phyloP scores from a whole-genome alignment of 306 rosid species.

The Corylus americana region DNA sequence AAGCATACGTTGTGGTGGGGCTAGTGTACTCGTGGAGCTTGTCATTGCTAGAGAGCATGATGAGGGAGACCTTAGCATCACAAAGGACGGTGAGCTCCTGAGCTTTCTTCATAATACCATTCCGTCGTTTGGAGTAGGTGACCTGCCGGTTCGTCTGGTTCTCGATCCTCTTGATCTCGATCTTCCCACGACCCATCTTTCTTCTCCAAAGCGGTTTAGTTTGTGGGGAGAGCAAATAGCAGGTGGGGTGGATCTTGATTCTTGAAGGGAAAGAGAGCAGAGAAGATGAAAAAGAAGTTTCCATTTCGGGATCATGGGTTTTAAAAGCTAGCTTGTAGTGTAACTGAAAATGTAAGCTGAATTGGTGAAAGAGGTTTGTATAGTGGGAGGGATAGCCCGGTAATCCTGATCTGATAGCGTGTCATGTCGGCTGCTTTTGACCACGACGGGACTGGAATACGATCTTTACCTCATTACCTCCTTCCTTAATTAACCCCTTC shows the following conservation, averaged over 20 bases:
- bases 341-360: slow-evolving; percentile 45
- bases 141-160: slow-evolving; percentile 88
- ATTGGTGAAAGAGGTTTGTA: slow-evolving; percentile 24
- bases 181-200: slow-evolving; percentile 78
- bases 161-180: slow-evolving; percentile 74
- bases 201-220: neutral
- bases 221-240: too few relatives aligned
- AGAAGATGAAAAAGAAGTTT: slow-evolving; percentile 35
- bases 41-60: slow-evolving; percentile 68
- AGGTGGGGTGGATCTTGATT: neutral
- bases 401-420: slow-evolving; percentile 20
- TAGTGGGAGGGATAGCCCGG: slow-evolving; percentile 6
- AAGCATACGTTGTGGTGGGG: slow-evolving; percentile 49
- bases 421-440: slow-evolving; percentile 31
- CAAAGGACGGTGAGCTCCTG: slow-evolving; percentile 85
- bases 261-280: slow-evolving; percentile 18
- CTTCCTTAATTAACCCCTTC: too few relatives aligned
- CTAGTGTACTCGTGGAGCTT: slow-evolving; percentile 69
- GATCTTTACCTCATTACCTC: too few relatives aligned
- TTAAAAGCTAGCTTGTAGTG: slow-evolving; percentile 60
- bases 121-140: slow-evolving; percentile 76
- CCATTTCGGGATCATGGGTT: slow-evolving; percentile 43
- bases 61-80: slow-evolving; percentile 80
- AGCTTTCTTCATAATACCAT: slow-evolving; percentile 92
- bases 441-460: neutral